These are phyloP conservation scores for Acacia crassicarpa DNA, from an alignment of 306 rosid genomes.

Conservation along the genomic window DNA sequence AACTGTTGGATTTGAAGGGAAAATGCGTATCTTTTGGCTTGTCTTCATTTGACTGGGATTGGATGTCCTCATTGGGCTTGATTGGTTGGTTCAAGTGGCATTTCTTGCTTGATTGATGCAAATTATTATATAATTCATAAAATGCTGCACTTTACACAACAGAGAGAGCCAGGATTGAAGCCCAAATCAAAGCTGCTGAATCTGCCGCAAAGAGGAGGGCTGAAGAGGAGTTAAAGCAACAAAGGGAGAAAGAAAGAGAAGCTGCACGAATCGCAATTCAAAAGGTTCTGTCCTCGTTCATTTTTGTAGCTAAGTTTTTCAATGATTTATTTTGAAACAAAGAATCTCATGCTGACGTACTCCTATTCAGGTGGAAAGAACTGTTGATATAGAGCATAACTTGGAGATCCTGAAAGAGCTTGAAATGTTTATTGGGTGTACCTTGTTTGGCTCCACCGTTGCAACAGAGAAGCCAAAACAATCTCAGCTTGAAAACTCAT, in stretches of 20 bases:
- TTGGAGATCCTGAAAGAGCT: conserved; percentile 62
- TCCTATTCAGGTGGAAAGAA: conserved; percentile 60
- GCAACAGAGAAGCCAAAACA: conserved; percentile 30
- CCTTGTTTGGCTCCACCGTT: conserved; percentile 28
- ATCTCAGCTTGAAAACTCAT: conserved; percentile 46
- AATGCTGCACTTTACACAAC: conserved; percentile 12
- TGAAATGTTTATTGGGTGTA: conserved; percentile 60
- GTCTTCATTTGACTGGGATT: neutral
- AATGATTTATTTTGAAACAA: neutral
- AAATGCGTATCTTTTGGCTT: neutral
- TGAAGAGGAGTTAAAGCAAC: conserved; percentile 57
- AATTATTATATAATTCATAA: neutral
- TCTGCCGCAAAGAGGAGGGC: conserved; percentile 56
- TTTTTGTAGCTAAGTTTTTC: neutral
- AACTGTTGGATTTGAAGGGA: neutral
- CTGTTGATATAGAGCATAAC: conserved; percentile 68
- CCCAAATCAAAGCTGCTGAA: conserved; percentile 73
- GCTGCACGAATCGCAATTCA: conserved; percentile 76
- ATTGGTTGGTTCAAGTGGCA: conserved; percentile 5
- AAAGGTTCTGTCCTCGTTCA: conserved; percentile 45
- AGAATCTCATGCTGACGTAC: neutral
- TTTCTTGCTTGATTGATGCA: neutral
- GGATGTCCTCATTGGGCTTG: conserved; percentile 4
- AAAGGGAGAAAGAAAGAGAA: conserved; percentile 73
- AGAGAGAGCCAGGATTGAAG: conserved; percentile 84